A percentile compares a stretch with the other conserved stretches of the same genome.
phyloP scores from a whole-genome alignment of 371 early-diverging fungal genomes.

The Circinella umbellata region DNA sequence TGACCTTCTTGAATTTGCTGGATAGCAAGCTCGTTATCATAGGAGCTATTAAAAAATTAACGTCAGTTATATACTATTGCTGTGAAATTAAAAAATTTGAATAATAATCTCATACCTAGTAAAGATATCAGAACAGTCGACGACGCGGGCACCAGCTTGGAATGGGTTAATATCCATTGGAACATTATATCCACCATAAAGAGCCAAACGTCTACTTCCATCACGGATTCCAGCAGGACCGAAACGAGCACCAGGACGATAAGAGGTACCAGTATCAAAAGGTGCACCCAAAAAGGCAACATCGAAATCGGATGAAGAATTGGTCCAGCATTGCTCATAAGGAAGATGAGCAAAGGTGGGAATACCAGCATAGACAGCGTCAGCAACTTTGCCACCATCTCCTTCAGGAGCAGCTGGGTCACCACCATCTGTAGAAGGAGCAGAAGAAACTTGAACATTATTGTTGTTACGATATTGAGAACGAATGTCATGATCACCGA shows the following conservation, averaged over 20 bases:
- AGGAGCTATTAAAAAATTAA: conserved; percentile 12
- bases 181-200: conserved; percentile 28
- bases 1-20: conserved; percentile 21
- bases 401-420: conserved; percentile 20
- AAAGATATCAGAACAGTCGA: conserved; percentile 37
- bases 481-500: conserved; percentile 25
- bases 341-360: conserved; percentile 38
- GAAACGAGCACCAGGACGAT: conserved; percentile 36
- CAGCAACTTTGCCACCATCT: conserved; percentile 22
- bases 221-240: conserved; percentile 38
- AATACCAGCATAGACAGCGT: conserved; percentile 33
- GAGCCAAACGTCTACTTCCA: conserved; percentile 22
- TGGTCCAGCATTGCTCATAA: conserved; percentile 21
- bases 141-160: conserved; percentile 26
- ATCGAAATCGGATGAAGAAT: conserved; percentile 21
- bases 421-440: conserved; percentile 1
- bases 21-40: conserved; percentile 25
- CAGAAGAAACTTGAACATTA: neutral
- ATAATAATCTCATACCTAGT: conserved; percentile 13
- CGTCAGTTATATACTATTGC: neutral
- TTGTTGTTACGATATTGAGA: conserved; percentile 7
- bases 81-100: too few relatives aligned
- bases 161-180: conserved; percentile 30
- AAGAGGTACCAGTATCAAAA: conserved; percentile 27
- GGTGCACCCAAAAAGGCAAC: conserved; percentile 36